These are phyloP conservation scores for Ramaria rubella DNA, from an alignment of 768 basidiomycete genomes.

Conservation along the genomic window DNA sequence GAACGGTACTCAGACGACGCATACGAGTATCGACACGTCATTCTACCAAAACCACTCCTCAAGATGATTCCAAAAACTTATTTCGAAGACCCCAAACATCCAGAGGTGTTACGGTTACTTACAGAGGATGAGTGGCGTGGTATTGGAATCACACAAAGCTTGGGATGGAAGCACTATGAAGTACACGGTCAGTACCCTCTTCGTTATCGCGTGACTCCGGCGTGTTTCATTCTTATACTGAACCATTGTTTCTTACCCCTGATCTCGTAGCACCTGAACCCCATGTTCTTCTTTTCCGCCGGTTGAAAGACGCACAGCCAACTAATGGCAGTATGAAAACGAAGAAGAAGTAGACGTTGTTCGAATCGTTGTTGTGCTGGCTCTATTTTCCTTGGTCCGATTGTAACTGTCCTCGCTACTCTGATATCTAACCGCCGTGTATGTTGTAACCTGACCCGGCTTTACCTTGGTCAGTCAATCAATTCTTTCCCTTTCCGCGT, in stretches of 20 bases:
- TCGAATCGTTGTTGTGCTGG: not conserved
- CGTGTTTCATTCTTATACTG: conserved; percentile 5
- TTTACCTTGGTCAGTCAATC: not conserved
- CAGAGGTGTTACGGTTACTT: conserved; percentile 75
- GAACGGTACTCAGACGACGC: conserved; percentile 88
- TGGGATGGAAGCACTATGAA: conserved; percentile 97
- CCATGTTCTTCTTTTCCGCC: conserved; percentile 89
- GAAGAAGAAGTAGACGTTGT: conserved; percentile 2
- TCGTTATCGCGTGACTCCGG: conserved; percentile 1
- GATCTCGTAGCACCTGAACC: conserved; percentile 95
- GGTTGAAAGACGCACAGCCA: conserved; percentile 46
- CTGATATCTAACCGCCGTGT: not conserved
- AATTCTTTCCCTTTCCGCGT: not conserved
- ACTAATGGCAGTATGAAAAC: not conserved
- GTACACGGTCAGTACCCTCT: conserved; percentile 64
- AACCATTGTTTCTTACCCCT: conserved; percentile 4
- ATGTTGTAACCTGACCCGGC: not conserved
- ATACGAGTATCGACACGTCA: conserved; percentile 96
- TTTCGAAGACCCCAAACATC: conserved; percentile 43
- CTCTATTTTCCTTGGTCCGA: not conserved
- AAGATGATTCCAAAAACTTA: conserved; percentile 87
- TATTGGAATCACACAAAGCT: conserved; percentile 91
- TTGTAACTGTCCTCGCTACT: not conserved
- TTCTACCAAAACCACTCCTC: conserved; percentile 89
- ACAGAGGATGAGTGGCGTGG: conserved; percentile 91